phyloP scores from a whole-genome alignment of 805 yeast genomes.

The Saturnispora bothae region DNA sequence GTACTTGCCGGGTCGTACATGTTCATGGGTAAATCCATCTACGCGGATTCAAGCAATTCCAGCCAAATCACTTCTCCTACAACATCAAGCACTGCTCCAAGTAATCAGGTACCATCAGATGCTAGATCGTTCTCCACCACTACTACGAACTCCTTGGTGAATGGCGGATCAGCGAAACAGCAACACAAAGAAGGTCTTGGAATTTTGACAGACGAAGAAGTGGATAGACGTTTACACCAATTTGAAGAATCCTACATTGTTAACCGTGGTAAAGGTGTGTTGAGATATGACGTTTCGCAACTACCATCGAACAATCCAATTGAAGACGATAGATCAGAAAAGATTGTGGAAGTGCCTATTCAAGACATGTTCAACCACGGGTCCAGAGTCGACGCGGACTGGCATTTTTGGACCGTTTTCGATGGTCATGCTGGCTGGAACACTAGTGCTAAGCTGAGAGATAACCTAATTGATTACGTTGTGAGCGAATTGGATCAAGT shows the following conservation, averaged over 20 bases:
- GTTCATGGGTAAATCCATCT: constrained; percentile 21
- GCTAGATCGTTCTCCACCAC: constrained; percentile 26
- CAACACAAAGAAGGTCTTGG: constrained; percentile 44
- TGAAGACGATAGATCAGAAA: constrained; percentile 88
- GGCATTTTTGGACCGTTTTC: constrained; percentile 92
- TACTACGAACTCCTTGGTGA: constrained; percentile 30
- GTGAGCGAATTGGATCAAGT: constrained; percentile 62
- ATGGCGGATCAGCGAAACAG: constrained; percentile 29
- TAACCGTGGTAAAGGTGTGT: constrained; percentile 77
- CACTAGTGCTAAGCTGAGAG: constrained; percentile 78
- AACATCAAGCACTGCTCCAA: neutral
- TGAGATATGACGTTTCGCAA: constrained; percentile 82
- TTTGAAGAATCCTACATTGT: constrained; percentile 73
- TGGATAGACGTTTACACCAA: constrained; percentile 55
- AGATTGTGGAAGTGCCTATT: constrained; percentile 64
- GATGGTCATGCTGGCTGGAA: constrained; percentile 98
- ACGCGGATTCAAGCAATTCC: constrained; percentile 20
- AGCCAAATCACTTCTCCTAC: constrained; percentile 8
- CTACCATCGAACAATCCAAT: constrained; percentile 86
- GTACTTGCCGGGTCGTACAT: constrained; percentile 26
- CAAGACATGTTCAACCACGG: constrained; percentile 45
- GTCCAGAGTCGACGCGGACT: constrained; percentile 43
- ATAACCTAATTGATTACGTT: constrained; percentile 67
- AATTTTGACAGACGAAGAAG: constrained; percentile 57
- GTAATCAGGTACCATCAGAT: constrained; percentile 1